Evolutionary conservation across 1,284 basidiomycete genomes (phyloP), one percentile per base, ranked within the genome.

Genomic region (Nidula niveotomentosa): DNA sequence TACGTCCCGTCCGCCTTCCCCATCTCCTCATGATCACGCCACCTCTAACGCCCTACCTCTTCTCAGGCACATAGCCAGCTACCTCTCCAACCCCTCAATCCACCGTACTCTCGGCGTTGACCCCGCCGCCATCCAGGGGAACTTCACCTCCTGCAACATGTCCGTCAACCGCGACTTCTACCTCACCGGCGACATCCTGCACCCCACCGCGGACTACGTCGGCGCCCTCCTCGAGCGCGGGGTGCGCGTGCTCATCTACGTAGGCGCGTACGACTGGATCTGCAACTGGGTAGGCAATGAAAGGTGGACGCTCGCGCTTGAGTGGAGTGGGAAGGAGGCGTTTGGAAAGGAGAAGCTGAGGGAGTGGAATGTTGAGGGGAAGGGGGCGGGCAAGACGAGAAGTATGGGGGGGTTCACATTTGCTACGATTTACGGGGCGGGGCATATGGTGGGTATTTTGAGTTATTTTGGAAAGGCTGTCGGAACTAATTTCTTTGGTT

Each of bases 251-350:
- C 78, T 95, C 13, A 83, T 93, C 56, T 92, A 92, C 61, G 87
- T 85, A 3, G 90, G 90, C 1, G 79, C 77, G 2, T 82, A 84
- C 54, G 90, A 91, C 67, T 90, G 80, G 76, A 85, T 89, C 57
- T 91, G 89, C 65, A 92, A 91, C 69, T 87, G 86, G 79, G 71
- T 91, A 13, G 88, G 84, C 1, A 90, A 87, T 62, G 81, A 87
- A 61, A 69, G 76, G 9, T 88, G 85, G 84, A 83, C 83, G 36
- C 70, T 82, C 36, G 64, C 59, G 5, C 71, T 90, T 60, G 77
- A 84, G 58, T 90, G 88, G 88, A 76, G 75, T 10, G 84, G 84
- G 8, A 72, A 81, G 58, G 68, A 70, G 12, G 76, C 65, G 10
- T 90, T 83, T 69, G 69, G 62, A 50, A 64, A 68, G 61, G 66